Evolutionary conservation across 148 eudicot species (phyloP).

Genomic region (Fagopyrum tataricum): DNA sequence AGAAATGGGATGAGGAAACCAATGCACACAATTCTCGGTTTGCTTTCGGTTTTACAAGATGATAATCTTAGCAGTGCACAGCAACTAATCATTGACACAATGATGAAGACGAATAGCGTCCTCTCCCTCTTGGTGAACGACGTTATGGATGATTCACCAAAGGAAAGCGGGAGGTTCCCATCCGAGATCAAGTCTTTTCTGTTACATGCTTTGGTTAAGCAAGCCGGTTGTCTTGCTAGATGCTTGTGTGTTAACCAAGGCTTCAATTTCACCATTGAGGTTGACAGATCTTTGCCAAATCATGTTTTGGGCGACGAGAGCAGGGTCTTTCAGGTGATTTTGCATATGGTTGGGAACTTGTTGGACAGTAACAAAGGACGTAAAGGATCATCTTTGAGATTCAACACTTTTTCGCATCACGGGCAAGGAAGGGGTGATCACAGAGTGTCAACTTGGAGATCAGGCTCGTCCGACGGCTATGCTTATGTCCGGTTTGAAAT

Average conservation of each 20-base stretch:
- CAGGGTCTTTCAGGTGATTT: constrained; percentile 74
- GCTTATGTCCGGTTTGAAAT: constrained; percentile 55
- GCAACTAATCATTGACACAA: constrained; percentile 48
- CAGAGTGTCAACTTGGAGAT: constrained; percentile 55
- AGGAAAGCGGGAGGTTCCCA: constrained; percentile 55
- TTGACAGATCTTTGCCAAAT: constrained; percentile 57
- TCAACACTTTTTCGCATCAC: constrained; percentile 39
- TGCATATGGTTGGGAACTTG: constrained; percentile 80
- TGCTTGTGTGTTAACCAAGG: constrained; percentile 54
- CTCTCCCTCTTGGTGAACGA: constrained; percentile 65
- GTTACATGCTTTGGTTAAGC: constrained; percentile 46
- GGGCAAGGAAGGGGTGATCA: constrained; percentile 42
- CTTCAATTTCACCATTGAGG: constrained; percentile 43
- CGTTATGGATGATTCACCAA: constrained; percentile 63
- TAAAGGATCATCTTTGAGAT: constrained; percentile 36
- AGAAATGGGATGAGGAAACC: constrained; percentile 78
- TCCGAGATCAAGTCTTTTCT: constrained; percentile 47
- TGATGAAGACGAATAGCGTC: constrained; percentile 66
- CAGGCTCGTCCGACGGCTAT: constrained; percentile 53
- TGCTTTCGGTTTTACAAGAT: constrained; percentile 65
- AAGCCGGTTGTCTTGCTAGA: constrained; percentile 71
- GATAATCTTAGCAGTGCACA: constrained; percentile 41
- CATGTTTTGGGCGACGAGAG: constrained; percentile 71
- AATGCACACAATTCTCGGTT: constrained; percentile 71
- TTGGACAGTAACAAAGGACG: constrained; percentile 35